Percentiles rank a stretch among this genome's conserved stretches.
These are phyloP conservation scores for Lactarius hengduanensis DNA, from an alignment of 768 basidiomycete genomes.

Conservation along the genomic window DNA sequence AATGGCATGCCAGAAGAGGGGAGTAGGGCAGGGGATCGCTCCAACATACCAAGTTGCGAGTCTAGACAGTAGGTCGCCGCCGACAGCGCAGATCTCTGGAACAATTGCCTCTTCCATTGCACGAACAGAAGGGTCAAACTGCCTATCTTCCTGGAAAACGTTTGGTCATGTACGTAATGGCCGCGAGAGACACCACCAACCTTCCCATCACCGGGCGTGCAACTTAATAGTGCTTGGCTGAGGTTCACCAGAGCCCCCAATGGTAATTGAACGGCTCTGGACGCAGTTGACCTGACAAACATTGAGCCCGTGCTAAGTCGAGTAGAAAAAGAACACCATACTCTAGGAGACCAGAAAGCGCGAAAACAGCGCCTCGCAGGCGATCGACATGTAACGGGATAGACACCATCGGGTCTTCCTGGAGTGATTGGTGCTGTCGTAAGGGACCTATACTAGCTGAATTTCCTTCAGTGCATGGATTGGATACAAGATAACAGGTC, in stretches of 20 bases:
- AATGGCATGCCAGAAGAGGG: not conserved
- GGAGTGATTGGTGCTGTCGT: constrained; percentile 27
- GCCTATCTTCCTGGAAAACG: constrained; percentile 44
- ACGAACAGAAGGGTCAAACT: constrained; percentile 50
- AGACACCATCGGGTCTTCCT: constrained; percentile 47
- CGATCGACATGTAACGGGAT: constrained; percentile 62
- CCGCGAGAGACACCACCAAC: constrained; percentile 32
- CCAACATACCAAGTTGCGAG: constrained; percentile 50
- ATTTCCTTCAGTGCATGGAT: constrained; percentile 6
- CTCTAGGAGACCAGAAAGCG: constrained; percentile 58
- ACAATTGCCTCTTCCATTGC: constrained; percentile 54
- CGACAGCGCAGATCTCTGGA: constrained; percentile 52
- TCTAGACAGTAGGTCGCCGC: constrained; percentile 49
- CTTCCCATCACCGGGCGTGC: constrained; percentile 44
- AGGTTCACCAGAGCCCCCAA: constrained; percentile 61
- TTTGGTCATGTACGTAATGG: constrained; percentile 16
- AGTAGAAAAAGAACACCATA: constrained; percentile 32
- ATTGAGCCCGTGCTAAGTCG: constrained; percentile 17
- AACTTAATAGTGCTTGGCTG: constrained; percentile 47
- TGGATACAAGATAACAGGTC: constrained; percentile 17
- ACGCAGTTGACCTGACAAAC: constrained; percentile 46
- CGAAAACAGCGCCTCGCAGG: constrained; percentile 50
- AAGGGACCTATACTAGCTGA: constrained; percentile 26
- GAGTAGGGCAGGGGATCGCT: constrained; percentile 6
- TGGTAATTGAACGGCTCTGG: constrained; percentile 67